These are phyloP conservation scores for Tricholoma matsutake DNA, from an alignment of 768 basidiomycete genomes.

Conservation along the genomic window DNA sequence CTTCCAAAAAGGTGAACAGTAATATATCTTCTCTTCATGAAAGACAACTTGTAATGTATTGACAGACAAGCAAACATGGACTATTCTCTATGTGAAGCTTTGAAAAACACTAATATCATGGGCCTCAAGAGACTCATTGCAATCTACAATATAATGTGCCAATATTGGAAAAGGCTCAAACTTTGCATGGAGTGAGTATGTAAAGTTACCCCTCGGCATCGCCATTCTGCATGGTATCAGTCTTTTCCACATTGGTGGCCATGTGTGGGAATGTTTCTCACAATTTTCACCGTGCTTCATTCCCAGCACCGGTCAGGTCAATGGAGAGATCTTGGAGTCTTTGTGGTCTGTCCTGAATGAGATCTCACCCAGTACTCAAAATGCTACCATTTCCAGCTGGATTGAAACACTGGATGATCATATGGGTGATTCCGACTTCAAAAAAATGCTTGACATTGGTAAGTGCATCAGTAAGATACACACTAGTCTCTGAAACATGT, in stretches of 20 bases:
- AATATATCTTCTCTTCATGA: no score
- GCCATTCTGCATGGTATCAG: neutral
- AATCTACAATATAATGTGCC: neutral
- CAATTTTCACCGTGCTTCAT: slow-evolving; percentile 21
- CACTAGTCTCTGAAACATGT: no score
- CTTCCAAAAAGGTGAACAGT: no score
- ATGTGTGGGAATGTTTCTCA: slow-evolving; percentile 18
- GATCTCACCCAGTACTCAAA: slow-evolving; percentile 3
- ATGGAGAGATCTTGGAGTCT: slow-evolving; percentile 19
- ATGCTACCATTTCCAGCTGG: slow-evolving; percentile 9
- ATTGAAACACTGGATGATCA: slow-evolving; percentile 21
- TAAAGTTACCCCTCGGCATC: neutral
- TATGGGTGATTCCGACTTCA: slow-evolving; percentile 21
- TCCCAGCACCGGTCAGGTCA: slow-evolving; percentile 5
- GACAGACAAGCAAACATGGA: neutral
- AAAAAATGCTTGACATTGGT: slow-evolving; percentile 22
- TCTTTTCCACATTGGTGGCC: neutral
- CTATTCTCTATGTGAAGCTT: neutral
- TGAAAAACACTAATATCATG: neutral
- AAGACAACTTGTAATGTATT: no score
- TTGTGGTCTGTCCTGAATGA: slow-evolving; percentile 16
- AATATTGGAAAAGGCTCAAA: neutral
- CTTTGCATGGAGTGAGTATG: neutral
- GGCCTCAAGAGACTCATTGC: neutral
- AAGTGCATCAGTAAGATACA: neutral